Evolutionary conservation across 2,329 filamentous ascomycete genomes (phyloP), one percentile per base, ranked within the genome.

Genomic region (Fusarium denticulatum): DNA sequence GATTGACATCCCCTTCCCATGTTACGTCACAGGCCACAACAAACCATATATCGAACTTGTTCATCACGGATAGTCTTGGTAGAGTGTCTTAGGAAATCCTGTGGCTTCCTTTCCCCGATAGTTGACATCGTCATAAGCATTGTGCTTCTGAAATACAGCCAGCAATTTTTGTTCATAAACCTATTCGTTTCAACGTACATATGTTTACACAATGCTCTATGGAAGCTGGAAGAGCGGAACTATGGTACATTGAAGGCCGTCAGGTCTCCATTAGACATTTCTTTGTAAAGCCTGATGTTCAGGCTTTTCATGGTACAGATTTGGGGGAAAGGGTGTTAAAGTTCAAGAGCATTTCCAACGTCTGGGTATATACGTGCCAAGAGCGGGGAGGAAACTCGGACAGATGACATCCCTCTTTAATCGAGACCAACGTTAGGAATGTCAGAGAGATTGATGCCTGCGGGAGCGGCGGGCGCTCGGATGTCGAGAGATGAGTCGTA

Each of bases 401-500:
- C 46, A 66, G 34, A 52, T 66, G 57, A 53, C 63, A 59, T 70
- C 53, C 72, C 65, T 56, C 56, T 78, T 80, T 89, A 89, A 81
- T 89, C 88, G 67, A 90, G 85, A 72, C 87, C 86, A 62, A 87
- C 86, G 75, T 80, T 85, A 70, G 87, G 86, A 60, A 88, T 84
- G 65, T 87, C 85, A 70, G 82, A 80, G 63, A 87, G 80, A 81
- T 85, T 85, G 73, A 85, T 81, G 69, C 81, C 81, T 36, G 77
- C 74, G 43, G 75, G 74, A 64, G 80, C 72, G 60, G 81, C 78
- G 64, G 79, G 80, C 59, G 82, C 74, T 65, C 84, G 89, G 72
- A 94, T 87, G 76, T 92, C 89, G 76, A 94, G 86, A 73, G 86
- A 90, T 72, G 92, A 90, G 85, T 98, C 96, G 83, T 95, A 91